A percentile compares a stretch with the other conserved stretches of the same genome.
phyloP scores from a whole-genome alignment of 1,139 yeast species.

The Hemisphaericaspora xylanilytica region DNA sequence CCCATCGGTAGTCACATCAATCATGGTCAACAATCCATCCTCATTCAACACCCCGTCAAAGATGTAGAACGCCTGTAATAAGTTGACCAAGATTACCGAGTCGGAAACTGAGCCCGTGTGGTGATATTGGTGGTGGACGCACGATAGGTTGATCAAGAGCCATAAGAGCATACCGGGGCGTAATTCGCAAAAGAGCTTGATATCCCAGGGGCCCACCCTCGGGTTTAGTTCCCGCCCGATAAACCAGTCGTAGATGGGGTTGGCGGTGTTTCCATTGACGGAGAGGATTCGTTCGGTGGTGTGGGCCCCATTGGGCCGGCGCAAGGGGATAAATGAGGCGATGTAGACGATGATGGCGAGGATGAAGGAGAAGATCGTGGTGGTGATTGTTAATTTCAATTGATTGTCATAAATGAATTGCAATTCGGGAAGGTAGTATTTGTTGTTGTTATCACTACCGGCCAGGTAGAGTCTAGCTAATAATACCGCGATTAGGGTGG shows the following conservation, averaged over 20 bases:
- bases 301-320: constrained; percentile 48
- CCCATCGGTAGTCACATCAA: constrained; percentile 94
- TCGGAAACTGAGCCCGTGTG: constrained; percentile 60
- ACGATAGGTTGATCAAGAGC: constrained; percentile 74
- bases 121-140: constrained; percentile 77
- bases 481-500: constrained; percentile 46
- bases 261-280: constrained; percentile 82
- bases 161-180: constrained; percentile 93
- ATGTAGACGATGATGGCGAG: constrained; percentile 67
- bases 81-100: constrained; percentile 66
- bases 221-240: constrained; percentile 97
- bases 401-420: constrained; percentile 70
- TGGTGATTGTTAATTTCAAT: constrained; percentile 59
- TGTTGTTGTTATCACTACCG: too few species aligned
- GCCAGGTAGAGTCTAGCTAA: constrained; percentile 50
- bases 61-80: constrained; percentile 77
- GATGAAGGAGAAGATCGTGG: constrained; percentile 61
- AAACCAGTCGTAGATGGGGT: constrained; percentile 83
- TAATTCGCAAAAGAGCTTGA: constrained; percentile 88
- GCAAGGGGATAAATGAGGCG: constrained; percentile 61
- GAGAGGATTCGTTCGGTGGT: constrained; percentile 74
- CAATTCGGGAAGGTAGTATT: constrained; percentile 70
- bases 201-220: constrained; percentile 78
- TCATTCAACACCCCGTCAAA: constrained; percentile 92
- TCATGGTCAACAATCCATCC: constrained; percentile 86